Conservation (phyloP, 2,329 filamentous ascomycete genomes). For the Mycogone perniciosa region DNA sequence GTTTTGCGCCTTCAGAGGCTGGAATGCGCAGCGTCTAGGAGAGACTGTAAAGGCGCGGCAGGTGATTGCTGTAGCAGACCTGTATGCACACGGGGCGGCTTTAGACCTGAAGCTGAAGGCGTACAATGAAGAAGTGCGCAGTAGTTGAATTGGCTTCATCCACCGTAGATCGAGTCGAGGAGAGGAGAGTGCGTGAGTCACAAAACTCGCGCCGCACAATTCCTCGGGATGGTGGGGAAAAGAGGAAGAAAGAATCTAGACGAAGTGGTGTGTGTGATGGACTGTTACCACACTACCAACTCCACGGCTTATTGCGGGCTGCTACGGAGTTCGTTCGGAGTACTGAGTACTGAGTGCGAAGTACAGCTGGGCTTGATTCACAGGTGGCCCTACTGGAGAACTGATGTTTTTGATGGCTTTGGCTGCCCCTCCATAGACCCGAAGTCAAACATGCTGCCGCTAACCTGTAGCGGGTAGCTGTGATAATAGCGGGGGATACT, state of each 20-base stretch:
- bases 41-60: slow-evolving; percentile 25
- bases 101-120: slow-evolving; percentile 4
- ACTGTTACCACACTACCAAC: background rate
- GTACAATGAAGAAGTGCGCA: slow-evolving; percentile 11
- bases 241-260: slow-evolving; percentile 2
- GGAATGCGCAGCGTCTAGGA: slow-evolving; percentile 25
- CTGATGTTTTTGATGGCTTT: no score
- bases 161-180: slow-evolving; percentile 15
- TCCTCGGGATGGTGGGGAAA: slow-evolving; percentile 18
- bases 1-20: slow-evolving; percentile 20
- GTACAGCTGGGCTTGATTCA: no score
- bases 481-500: no score
- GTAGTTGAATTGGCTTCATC: slow-evolving; percentile 23
- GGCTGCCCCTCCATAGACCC: background rate
- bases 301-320: background rate
- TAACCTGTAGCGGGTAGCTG: background rate
- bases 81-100: slow-evolving; percentile 9
- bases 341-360: no score
- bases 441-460: background rate
- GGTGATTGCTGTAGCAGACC: slow-evolving; percentile 17
- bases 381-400: no score
- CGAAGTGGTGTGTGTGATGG: slow-evolving; percentile 4
- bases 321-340: background rate
- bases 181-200: slow-evolving; percentile 22
- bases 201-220: slow-evolving; percentile 19